Evolutionary conservation across 371 early-diverging fungal genomes (phyloP), one percentile per base, ranked within the genome.

Genomic region (Mortierella sp.): DNA sequence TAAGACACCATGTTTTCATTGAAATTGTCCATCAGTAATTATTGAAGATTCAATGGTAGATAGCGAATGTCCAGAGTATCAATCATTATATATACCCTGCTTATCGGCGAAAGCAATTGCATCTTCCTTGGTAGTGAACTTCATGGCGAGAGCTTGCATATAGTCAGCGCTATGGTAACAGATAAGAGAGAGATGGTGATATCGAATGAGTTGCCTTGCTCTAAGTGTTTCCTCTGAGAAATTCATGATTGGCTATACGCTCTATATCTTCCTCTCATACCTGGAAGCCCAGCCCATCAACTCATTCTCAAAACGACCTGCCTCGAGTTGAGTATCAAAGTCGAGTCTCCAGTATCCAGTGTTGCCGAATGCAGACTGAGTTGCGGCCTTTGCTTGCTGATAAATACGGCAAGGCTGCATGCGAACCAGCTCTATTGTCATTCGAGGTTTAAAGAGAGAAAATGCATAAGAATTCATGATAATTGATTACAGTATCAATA

Each of bases 281-380:
- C 95, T 95, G 71, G 93, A 92, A 58, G 95, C 89, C 98, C 97
- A 98, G 37, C 97, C 98, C 89, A 97, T 97, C 63, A 97, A 77
- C 62, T 92, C 93, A 84, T 98, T 98, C 74, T 94, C 93, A 95
- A 97, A 97, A 57, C 94, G 91, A 75, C 91, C 92, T 54, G 90
- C 90, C 42, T 88, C 85, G 57, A 89, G 89, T 72, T 95, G 79
- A 59, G 89, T 89, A 79, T 97, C 96, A 82, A 96, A 96, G 74
- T 96, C 96, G 57, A 98, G 85, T 57, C 89, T 89, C 98, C 98
- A 98, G 75, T 89, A 83, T 68, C 91, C 87, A 31, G 94, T 91
- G 71, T 92, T 88, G 66, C 91, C 87, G 54, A 87, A 87, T 61
- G 97, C 98, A 23, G 91, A 91, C 83, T 97, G 97, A 77, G 94